Percentiles rank a stretch among this genome's conserved stretches.
Conservation (phyloP, 108 stramenopile genomes). For the Mediolabrus comicus region DNA sequence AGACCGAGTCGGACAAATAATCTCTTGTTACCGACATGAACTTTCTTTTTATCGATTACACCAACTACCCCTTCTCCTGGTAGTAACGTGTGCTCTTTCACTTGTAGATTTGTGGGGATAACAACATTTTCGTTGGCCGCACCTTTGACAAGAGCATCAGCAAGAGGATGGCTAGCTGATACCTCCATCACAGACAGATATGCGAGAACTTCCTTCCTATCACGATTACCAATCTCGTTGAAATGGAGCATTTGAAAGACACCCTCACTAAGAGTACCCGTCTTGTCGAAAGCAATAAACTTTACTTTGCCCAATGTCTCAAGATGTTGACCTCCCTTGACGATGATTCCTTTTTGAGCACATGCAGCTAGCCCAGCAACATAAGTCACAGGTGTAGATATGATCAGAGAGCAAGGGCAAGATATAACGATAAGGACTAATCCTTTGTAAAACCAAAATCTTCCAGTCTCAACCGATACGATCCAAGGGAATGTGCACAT, state of each 20-base stretch:
- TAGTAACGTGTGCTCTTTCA: constrained; percentile 53
- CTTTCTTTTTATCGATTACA: constrained; percentile 43
- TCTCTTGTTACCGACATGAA: constrained; percentile 71
- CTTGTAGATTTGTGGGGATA: constrained; percentile 28
- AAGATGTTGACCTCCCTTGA: constrained; percentile 74
- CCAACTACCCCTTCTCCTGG: constrained; percentile 70
- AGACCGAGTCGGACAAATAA: constrained; percentile 61
- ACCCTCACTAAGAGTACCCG: constrained; percentile 75
- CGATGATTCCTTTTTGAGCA: constrained; percentile 76
- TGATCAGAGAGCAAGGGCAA: constrained; percentile 84
- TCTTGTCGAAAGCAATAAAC: constrained; percentile 74
- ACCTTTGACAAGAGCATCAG: constrained; percentile 60
- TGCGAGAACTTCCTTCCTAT: constrained; percentile 46
- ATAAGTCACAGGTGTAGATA: constrained; percentile 81
- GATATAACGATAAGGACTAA: constrained; percentile 77
- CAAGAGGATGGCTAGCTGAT: constrained; percentile 67
- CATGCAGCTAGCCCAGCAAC: constrained; percentile 85
- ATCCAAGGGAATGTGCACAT: constrained; percentile 81
- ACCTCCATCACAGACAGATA: constrained; percentile 68
- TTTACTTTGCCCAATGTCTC: constrained; percentile 66
- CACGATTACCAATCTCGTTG: constrained; percentile 19
- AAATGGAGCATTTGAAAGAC: constrained; percentile 64
- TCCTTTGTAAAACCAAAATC: constrained; percentile 59
- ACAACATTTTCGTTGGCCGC: constrained; percentile 58
- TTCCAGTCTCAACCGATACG: constrained; percentile 55